Base-by-base conservation (phyloP, 2,329 filamentous ascomycete genomes). In the Penicillium nordicum region DNA sequence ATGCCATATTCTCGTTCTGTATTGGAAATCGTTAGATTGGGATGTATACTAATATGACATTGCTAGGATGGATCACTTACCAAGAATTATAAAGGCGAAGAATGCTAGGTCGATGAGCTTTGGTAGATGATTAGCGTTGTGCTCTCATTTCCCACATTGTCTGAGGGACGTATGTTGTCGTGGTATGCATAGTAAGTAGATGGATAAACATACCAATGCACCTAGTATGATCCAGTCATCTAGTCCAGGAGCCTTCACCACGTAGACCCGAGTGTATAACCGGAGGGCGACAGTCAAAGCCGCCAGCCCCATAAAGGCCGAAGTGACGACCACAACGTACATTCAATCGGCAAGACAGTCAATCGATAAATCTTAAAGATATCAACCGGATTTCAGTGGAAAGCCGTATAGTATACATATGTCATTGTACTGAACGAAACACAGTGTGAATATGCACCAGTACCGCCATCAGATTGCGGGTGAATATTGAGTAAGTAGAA, bases 221-320 rank as follows among this genome's bases (percentile, higher is more conserved):
- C 46, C 5, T 4, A 56, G 40, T 46, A 71, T 57, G 16, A 69
- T n/a, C 36, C 66, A 27, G 55, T 72, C 69, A 55, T 72, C 69
- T 53, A 63, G 62, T 16, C 69, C 69, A 4, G 65, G 61, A 5
- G 56, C 58, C 34, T 60, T 65, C 18, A 68, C 57, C 11, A 71
- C 27, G 21, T 47, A 46, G 8, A 67, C 53, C 8, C 69, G 57
- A 21, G 67, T 65, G 27, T 56, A 67, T 32, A 72, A 41, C 21
- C 69, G 61, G 27, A 67, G 25, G 1, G 43, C 55, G 34, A 71
- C 64, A 14, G 52, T 49, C n/a, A 69, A 21, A 27, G 40, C 48
- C 2, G 69, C 53, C 43, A 69, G 37, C 1, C 29, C 27, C 9
- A 63, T 58, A 21, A 70, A 69, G 7, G 52, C 52, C 12, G 63